These are phyloP conservation scores for Solanum gracilifrons DNA, from an alignment of 257 asterid genomes.

Conservation along the genomic window DNA sequence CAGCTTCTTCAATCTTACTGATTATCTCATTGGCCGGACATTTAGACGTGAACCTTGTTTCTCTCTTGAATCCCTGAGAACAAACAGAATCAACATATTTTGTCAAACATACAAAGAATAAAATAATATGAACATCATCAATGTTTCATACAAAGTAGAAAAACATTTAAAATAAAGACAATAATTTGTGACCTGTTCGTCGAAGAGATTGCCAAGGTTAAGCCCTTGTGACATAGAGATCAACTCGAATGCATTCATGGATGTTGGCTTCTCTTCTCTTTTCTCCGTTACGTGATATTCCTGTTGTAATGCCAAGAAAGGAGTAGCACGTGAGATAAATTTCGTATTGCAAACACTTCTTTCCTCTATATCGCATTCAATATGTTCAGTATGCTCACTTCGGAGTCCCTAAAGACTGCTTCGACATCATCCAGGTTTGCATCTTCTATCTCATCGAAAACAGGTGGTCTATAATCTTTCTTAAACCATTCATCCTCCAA, in stretches of 20 bases:
- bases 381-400: constrained; percentile 31
- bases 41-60: constrained; percentile 81
- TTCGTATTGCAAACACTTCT: neutral
- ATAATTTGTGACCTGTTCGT: constrained; percentile 42
- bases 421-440: constrained; percentile 85
- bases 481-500: constrained; percentile 84
- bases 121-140: neutral
- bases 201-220: constrained; percentile 79
- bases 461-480: constrained; percentile 72
- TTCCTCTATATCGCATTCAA: neutral
- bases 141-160: neutral
- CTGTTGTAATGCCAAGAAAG: constrained; percentile 18
- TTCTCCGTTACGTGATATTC: constrained; percentile 73
- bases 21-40: constrained; percentile 71
- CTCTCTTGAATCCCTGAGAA: constrained; percentile 72
- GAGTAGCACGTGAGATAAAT: neutral
- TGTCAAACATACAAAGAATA: neutral
- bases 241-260: constrained; percentile 95
- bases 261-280: constrained; percentile 59
- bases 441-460: constrained; percentile 67
- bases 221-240: constrained; percentile 93
- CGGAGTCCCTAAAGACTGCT: constrained; percentile 81
- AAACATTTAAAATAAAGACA: neutral
- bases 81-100: constrained; percentile 29
- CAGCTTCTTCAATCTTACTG: constrained; percentile 76